Evolutionary conservation across 306 rosid genomes (phyloP), one percentile per base, ranked within the genome.

Genomic region (Cucumis hystrix): DNA sequence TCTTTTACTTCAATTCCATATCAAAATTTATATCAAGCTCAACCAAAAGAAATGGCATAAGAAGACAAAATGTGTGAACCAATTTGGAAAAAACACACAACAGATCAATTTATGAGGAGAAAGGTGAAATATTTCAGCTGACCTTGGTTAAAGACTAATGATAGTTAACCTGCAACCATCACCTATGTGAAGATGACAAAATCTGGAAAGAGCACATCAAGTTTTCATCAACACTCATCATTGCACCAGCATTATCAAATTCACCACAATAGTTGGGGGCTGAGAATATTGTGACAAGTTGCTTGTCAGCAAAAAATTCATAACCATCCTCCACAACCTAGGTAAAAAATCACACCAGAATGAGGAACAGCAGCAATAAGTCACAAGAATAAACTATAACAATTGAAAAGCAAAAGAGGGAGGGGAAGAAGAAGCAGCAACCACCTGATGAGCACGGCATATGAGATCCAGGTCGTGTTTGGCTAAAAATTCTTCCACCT

Each of bases 271-370:
- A 89, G 83, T 90, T 89, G 58, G 97, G 97, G 76, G 97, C 97
- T 12, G 96, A 92, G 84, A 92, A 93, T 83, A 93, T 87, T 1
- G 98, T 91, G 62, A 93, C 98, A 81, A 93, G 97, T 82, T 93
- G 88, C 83, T 97, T 82, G 80, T 93, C 93, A 0, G 98, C 97
- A 81, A 93, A 93, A 87, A 93, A 93, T 77, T 91, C 97, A 83
- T 93, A 93, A 41, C 98, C 98, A 82, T 93, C 98, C 83, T 93
- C 98, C 80, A 93, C 98, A 80, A 93, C 98, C 98, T 93, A 54
- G n/a, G 69, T 43, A 79, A 78, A 70, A 28, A 76, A 28, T 76
- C 82, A 60, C 68, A 39, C 79, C 80, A 81, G 79, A 21, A 57
- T 76, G 84, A 76, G 77, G 43, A 58, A 65, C 20, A 43, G 77